These are phyloP conservation scores for Penicillium mononematosum DNA, from an alignment of 495 filamentous ascomycete genomes.

Conservation along the genomic window DNA sequence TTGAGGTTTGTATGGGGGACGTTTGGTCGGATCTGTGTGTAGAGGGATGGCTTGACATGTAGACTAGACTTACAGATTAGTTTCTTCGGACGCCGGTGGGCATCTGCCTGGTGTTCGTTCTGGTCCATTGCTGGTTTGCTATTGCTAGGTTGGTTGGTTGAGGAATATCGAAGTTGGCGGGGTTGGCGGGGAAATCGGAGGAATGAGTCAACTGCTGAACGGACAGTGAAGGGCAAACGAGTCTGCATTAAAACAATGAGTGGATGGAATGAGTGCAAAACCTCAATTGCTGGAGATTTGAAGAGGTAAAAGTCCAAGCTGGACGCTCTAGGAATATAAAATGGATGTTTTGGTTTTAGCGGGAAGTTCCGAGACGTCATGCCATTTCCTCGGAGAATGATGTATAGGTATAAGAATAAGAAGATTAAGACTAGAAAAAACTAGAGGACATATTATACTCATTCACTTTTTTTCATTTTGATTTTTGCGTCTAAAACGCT, in stretches of 20 bases:
- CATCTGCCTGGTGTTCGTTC: constrained; percentile 10
- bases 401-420: too few relatives aligned
- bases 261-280: not conserved
- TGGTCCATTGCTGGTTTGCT: constrained; percentile 18
- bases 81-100: constrained; percentile 40
- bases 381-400: not conserved
- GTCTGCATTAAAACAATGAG: not conserved
- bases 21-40: not conserved
- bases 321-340: not conserved
- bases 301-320: not conserved
- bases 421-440: not conserved
- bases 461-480: constrained; percentile 33
- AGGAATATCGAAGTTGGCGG: constrained; percentile 20
- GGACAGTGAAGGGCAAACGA: not conserved
- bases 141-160: constrained; percentile 2
- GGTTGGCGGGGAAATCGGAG: constrained; percentile 22
- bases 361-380: constrained; percentile 12
- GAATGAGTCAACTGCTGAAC: constrained; percentile 21
- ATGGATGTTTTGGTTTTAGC: not conserved
- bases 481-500: constrained; percentile 22
- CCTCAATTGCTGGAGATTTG: not conserved
- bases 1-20: constrained; percentile 3
- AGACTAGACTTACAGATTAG: constrained; percentile 41
- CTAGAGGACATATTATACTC: constrained; percentile 6
- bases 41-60: not conserved